Evolutionary conservation across 2,329 filamentous ascomycete genomes (phyloP).

Genomic region (Curvularia sp.): DNA sequence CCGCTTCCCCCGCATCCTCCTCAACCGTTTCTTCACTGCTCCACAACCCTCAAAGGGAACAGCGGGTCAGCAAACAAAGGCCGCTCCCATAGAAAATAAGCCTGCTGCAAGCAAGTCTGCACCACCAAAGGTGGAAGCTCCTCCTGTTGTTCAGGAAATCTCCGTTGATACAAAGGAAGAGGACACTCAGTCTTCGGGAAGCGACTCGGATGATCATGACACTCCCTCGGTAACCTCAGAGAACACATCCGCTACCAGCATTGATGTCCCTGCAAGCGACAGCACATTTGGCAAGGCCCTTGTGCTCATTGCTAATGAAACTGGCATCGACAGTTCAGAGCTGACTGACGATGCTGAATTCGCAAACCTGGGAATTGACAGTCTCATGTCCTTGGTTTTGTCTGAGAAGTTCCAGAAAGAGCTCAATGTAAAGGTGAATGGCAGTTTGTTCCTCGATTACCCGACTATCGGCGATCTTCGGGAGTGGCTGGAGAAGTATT

Average conservation of each 20-base stretch:
- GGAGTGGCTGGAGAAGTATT: slow-evolving; percentile 28
- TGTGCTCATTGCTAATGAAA: slow-evolving; percentile 31
- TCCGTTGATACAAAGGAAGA: background rate
- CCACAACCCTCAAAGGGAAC: slow-evolving; percentile 15
- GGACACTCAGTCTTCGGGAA: background rate
- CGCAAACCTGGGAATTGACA: slow-evolving; percentile 38
- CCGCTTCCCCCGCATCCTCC: slow-evolving; percentile 27
- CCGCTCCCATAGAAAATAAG: background rate
- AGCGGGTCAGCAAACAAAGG: slow-evolving; percentile 3
- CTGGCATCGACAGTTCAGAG: slow-evolving; percentile 24
- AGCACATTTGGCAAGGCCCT: slow-evolving; percentile 20
- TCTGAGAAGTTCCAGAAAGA: slow-evolving; percentile 32
- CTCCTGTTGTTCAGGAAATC: background rate
- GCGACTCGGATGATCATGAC: background rate
- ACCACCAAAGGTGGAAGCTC: background rate
- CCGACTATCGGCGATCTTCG: slow-evolving; percentile 32
- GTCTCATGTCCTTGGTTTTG: slow-evolving; percentile 33
- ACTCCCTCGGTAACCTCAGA: slow-evolving; percentile 4
- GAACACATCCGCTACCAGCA: slow-evolving; percentile 6
- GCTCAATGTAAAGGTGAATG: slow-evolving; percentile 23
- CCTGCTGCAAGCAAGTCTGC: background rate
- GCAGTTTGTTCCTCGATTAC: slow-evolving; percentile 34
- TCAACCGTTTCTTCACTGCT: slow-evolving; percentile 32
- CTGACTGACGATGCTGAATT: slow-evolving; percentile 32
- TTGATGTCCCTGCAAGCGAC: background rate